Evolutionary conservation across 2,329 filamentous ascomycete species (phyloP).

Genomic region (Rhinocladiella mackenziei): DNA sequence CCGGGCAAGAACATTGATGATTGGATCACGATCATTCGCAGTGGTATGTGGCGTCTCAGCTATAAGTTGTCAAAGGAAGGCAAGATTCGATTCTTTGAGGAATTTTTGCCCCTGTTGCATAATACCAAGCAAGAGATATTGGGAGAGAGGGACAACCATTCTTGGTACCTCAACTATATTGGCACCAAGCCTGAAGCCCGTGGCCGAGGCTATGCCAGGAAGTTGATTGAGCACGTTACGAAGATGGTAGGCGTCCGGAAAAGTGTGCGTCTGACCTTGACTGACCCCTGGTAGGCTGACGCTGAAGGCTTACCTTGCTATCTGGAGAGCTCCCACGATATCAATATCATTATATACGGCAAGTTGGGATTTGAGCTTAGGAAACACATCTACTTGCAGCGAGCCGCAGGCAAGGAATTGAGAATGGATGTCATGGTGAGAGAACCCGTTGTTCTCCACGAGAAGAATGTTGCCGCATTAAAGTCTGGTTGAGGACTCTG

Average conservation of each 20-base stretch:
- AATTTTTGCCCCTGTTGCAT: constrained; percentile 72
- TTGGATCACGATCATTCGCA: constrained; percentile 66
- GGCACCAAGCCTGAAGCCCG: constrained; percentile 68
- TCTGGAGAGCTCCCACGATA: constrained; percentile 68
- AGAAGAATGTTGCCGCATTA: constrained; percentile 2
- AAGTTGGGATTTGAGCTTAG: constrained; percentile 69
- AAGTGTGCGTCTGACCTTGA: neutral
- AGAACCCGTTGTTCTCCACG: constrained; percentile 49
- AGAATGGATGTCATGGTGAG: constrained; percentile 77
- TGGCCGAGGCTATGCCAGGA: constrained; percentile 68
- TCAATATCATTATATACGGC: constrained; percentile 68
- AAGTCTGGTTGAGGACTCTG: constrained; percentile 6
- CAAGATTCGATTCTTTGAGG: constrained; percentile 68
- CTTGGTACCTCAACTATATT: constrained; percentile 80
- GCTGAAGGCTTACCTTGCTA: constrained; percentile 65
- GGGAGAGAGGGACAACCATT: constrained; percentile 61
- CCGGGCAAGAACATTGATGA: constrained; percentile 71
- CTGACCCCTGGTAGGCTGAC: constrained; percentile 54
- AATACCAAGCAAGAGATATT: constrained; percentile 67
- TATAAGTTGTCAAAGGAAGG: constrained; percentile 71
- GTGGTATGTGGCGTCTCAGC: constrained; percentile 72
- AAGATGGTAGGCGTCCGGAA: constrained; percentile 47
- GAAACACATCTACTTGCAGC: constrained; percentile 60
- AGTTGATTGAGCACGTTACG: constrained; percentile 67
- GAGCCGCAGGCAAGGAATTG: constrained; percentile 49